A percentile compares a stretch with the other conserved stretches of the same genome.
Evolutionary conservation across 495 filamentous ascomycete genomes (phyloP).

Genomic region (Podospora bellae-mahoneyi): DNA sequence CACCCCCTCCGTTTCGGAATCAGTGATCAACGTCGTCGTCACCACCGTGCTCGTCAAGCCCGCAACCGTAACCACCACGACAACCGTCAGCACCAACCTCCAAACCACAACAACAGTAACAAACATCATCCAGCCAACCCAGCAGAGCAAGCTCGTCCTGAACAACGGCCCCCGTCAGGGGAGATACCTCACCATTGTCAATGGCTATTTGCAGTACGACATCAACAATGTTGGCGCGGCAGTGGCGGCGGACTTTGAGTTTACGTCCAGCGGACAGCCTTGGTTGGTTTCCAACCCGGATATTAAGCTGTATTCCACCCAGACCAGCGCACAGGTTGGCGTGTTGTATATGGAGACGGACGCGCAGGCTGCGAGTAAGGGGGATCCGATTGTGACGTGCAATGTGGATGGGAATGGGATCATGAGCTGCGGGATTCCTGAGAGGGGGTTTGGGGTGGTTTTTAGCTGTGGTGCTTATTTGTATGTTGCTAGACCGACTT

Average conservation of each 20-base stretch:
- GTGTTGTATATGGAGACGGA: background rate
- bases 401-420: background rate
- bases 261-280: background rate
- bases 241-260: background rate
- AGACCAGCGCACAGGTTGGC: background rate
- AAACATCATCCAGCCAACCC: background rate
- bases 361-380: background rate
- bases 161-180: background rate
- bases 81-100: constrained; percentile 7
- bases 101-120: constrained; percentile 1
- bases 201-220: background rate
- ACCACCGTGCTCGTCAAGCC: constrained; percentile 11
- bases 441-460: background rate
- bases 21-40: constrained; percentile 8
- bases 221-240: background rate
- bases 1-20: constrained; percentile 6
- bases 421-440: background rate
- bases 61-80: background rate
- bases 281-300: background rate
- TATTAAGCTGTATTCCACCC: background rate
- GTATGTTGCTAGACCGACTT: background rate
- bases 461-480: background rate
- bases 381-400: background rate
- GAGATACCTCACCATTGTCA: background rate
- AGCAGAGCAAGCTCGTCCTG: background rate